Percentiles rank a stretch among this genome's conserved stretches.
phyloP scores from a whole-genome alignment of 2,329 filamentous ascomycete genomes.

The Aulographum hederae region DNA sequence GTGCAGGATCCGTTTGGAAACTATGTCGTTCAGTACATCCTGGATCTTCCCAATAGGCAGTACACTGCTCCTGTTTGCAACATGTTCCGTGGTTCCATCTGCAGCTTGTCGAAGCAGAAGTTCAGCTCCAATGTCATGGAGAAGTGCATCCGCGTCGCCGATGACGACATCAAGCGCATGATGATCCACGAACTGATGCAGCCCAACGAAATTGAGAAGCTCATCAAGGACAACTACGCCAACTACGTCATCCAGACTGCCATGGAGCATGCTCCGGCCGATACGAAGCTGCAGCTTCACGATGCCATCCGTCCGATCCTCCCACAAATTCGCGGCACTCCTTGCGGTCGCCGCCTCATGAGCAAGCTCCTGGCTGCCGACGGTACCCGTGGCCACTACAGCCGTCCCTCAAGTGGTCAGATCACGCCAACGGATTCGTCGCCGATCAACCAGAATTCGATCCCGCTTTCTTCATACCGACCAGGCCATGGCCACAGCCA shows the following conservation, averaged over 20 bases:
- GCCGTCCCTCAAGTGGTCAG: too few relatives aligned
- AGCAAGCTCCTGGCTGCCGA: slow-evolving; percentile 58
- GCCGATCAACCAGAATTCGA: too few relatives aligned
- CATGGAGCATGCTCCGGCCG: slow-evolving; percentile 61
- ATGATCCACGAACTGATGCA: slow-evolving; percentile 68
- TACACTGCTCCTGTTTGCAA: slow-evolving; percentile 82
- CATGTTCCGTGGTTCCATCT: slow-evolving; percentile 57
- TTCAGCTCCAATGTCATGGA: slow-evolving; percentile 99
- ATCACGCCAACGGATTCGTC: too few relatives aligned
- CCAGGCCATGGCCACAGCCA: too few relatives aligned
- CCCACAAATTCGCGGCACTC: slow-evolving; percentile 70
- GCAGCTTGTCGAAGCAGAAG: slow-evolving; percentile 75
- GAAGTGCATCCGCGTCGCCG: slow-evolving; percentile 71
- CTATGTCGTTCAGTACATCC: slow-evolving; percentile 97
- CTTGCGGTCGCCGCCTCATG: slow-evolving; percentile 84
- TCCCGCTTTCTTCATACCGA: too few relatives aligned
- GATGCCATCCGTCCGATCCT: slow-evolving; percentile 75
- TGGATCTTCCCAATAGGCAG: slow-evolving; percentile 71
- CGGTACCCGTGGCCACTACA: too few relatives aligned
- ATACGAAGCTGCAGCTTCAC: slow-evolving; percentile 57
- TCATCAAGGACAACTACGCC: slow-evolving; percentile 81
- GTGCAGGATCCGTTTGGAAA: slow-evolving; percentile 97
- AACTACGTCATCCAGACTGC: slow-evolving; percentile 98
- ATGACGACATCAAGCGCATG: slow-evolving; percentile 53
- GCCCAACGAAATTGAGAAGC: slow-evolving; percentile 63